Percentiles rank a stretch among this genome's conserved stretches.
These are phyloP conservation scores for Cordyceps cicadae DNA, from an alignment of 2,329 filamentous ascomycete genomes.

Conservation along the genomic window DNA sequence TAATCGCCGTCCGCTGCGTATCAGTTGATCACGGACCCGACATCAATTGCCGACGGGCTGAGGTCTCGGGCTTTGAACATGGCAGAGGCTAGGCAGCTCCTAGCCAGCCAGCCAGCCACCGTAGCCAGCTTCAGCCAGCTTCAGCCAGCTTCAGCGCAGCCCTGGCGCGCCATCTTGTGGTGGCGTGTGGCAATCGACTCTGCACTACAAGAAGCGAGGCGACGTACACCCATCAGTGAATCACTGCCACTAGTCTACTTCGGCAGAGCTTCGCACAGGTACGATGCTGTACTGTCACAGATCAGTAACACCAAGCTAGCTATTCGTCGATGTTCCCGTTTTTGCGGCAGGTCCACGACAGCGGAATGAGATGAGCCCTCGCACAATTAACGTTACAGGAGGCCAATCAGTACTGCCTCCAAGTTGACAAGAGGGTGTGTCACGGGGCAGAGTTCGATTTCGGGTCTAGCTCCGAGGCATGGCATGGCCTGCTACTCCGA, in stretches of 20 bases:
- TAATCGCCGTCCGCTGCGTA: not conserved
- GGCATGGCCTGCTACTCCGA: slow-evolving; percentile 1
- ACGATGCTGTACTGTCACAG: not conserved
- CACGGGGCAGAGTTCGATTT: slow-evolving; percentile 1
- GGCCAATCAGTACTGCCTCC: not conserved
- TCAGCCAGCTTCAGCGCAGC: not conserved
- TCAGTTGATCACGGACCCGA: not conserved
- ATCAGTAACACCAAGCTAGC: not conserved
- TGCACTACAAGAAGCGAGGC: not conserved
- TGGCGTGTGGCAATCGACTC: not conserved
- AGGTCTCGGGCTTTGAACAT: not conserved
- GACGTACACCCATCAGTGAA: not conserved
- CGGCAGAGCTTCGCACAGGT: not conserved
- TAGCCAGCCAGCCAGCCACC: not conserved
- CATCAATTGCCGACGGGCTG: not conserved
- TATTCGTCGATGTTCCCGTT: not conserved
- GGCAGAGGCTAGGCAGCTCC: not conserved
- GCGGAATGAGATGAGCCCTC: not conserved
- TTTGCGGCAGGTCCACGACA: not conserved
- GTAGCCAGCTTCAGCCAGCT: not conserved
- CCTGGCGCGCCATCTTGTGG: not conserved
- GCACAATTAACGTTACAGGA: not conserved
- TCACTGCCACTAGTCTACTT: not conserved
- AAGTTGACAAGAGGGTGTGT: not conserved
- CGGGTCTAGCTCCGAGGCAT: slow-evolving; percentile 2